Conservation (phyloP, 768 basidiomycete genomes). For the Suillus fuscotomentosus region DNA sequence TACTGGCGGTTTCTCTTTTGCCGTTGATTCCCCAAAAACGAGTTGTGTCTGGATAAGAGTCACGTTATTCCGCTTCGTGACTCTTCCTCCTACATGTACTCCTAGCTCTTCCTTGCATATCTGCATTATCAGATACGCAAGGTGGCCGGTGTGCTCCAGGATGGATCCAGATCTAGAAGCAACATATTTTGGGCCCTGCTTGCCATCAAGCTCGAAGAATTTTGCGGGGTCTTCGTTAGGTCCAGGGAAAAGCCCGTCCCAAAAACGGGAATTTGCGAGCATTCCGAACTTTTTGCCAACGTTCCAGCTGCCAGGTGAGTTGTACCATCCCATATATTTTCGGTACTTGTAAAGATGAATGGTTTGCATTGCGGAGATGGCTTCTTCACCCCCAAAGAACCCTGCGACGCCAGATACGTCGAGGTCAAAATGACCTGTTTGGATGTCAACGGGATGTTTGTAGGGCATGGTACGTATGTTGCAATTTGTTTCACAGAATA, state of each 20-base stretch:
- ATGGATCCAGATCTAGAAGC: constrained; percentile 25
- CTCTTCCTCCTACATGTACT: constrained; percentile 10
- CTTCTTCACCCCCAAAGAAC: constrained; percentile 34
- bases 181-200: constrained; percentile 24
- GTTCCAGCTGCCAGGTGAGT: constrained; percentile 29
- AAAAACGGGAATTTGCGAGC: constrained; percentile 25
- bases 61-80: constrained; percentile 12
- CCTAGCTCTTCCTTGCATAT: constrained; percentile 12
- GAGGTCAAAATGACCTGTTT: constrained; percentile 19
- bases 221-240: constrained; percentile 16
- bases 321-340: constrained; percentile 36
- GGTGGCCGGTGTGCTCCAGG: constrained; percentile 26
- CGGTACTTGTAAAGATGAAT: constrained; percentile 27
- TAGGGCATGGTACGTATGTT: not conserved
- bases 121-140: constrained; percentile 26
- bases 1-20: not conserved
- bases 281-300: constrained; percentile 28
- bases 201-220: constrained; percentile 25
- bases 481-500: not conserved
- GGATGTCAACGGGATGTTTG: constrained; percentile 16
- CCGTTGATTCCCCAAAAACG: not conserved
- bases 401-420: constrained; percentile 31
- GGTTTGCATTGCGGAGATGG: constrained; percentile 27
- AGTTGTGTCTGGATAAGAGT: constrained; percentile 14
- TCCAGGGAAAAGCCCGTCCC: constrained; percentile 25